Evolutionary conservation across 129 eudicot species (phyloP).

Genomic region (Dittrichia graveolens): DNA sequence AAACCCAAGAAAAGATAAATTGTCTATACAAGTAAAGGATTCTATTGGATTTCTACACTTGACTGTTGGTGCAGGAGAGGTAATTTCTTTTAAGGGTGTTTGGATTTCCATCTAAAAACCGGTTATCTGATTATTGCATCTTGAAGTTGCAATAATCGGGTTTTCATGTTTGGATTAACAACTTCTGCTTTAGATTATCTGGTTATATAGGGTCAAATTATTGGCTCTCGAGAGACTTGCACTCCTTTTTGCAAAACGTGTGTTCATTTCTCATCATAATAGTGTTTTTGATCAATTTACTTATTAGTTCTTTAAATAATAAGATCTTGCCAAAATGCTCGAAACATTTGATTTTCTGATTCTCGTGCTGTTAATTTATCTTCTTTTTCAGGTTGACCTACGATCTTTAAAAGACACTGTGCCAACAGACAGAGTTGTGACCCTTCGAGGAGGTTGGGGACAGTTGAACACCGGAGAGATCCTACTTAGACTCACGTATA

Average conservation of each 20-base stretch:
- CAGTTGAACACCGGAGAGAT: conserved; percentile 68
- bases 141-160: too few relatives aligned
- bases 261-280: neutral
- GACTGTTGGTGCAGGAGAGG: conserved; percentile 85
- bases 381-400: conserved; percentile 64
- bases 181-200: neutral
- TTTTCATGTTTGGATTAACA: neutral
- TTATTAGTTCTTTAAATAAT: too few relatives aligned
- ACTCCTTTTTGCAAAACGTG: too few relatives aligned
- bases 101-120: neutral
- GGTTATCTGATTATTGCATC: too few relatives aligned
- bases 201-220: neutral
- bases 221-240: neutral
- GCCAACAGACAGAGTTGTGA: conserved; percentile 73
- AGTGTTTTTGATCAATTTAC: neutral
- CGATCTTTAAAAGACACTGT: conserved; percentile 83
- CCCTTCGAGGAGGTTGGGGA: conserved; percentile 78
- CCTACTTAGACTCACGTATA: conserved; percentile 76
- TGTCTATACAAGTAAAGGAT: conserved; percentile 80
- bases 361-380: neutral
- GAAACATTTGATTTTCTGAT: too few relatives aligned
- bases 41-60: conserved; percentile 72
- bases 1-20: conserved; percentile 67
- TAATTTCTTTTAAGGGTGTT: conserved; percentile 22
- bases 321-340: too few relatives aligned